Evolutionary conservation across 257 asterid genomes (phyloP).

Genomic region (Primulina eburnea): DNA sequence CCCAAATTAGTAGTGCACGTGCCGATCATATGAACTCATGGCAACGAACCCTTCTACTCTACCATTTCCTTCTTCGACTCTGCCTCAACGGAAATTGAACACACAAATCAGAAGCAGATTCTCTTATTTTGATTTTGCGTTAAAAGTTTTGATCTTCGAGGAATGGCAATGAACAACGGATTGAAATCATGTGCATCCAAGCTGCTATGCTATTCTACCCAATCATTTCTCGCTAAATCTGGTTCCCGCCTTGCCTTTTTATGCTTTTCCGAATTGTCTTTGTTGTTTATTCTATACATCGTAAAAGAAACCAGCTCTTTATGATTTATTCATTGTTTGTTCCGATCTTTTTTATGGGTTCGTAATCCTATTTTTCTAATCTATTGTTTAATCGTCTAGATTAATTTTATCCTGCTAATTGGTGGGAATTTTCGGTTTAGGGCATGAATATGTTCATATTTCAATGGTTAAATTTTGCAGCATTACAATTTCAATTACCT

Average conservation of each 20-base stretch:
- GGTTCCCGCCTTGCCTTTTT: conserved; percentile 29
- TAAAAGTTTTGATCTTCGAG: neutral
- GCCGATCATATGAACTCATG: neutral
- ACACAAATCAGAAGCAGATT: conserved; percentile 1
- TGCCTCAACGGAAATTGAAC: neutral
- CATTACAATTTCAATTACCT: neutral
- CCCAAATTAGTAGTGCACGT: neutral
- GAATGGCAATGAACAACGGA: conserved; percentile 58
- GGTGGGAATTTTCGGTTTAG: neutral
- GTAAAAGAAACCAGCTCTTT: neutral
- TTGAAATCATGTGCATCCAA: conserved; percentile 55
- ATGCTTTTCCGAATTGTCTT: neutral
- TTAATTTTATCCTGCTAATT: neutral
- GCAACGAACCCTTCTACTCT: neutral
- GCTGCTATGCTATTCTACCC: conserved; percentile 46
- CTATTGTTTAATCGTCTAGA: neutral
- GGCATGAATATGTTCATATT: neutral
- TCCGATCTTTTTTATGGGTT: neutral
- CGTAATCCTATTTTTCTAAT: neutral
- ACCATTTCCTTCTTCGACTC: neutral
- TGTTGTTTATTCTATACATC: neutral
- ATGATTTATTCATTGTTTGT: neutral
- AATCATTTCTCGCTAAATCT: conserved; percentile 42
- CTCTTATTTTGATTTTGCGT: conserved; percentile 3
- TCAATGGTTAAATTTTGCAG: neutral